phyloP scores from a whole-genome alignment of 495 filamentous ascomycete species.

The Haplographium delicatum region DNA sequence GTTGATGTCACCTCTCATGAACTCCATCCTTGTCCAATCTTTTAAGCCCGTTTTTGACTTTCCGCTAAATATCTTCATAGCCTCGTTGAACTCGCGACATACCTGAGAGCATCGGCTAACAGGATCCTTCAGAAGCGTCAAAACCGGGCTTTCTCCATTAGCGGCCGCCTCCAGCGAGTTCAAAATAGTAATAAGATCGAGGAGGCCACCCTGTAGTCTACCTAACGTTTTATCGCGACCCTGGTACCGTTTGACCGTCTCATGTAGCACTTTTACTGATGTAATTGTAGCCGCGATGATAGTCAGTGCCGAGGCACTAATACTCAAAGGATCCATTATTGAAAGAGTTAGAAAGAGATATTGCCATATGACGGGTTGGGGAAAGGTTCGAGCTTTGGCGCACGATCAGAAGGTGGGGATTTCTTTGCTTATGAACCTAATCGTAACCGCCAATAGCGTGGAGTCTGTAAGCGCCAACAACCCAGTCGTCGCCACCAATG shows the following conservation, averaged over 20 bases:
- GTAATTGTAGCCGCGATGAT: constrained; percentile 26
- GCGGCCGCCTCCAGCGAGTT: constrained; percentile 15
- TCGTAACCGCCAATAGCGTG: constrained; percentile 8
- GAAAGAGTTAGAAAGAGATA: constrained; percentile 15
- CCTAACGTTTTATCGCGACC: constrained; percentile 21
- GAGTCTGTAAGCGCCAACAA: constrained; percentile 11
- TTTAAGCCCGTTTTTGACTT: constrained; percentile 25
- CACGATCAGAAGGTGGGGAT: constrained; percentile 12
- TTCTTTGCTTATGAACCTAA: constrained; percentile 6
- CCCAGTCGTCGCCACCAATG: constrained; percentile 4
- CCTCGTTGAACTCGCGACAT: constrained; percentile 20
- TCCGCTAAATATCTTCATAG: constrained; percentile 28
- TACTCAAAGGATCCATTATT: constrained; percentile 29
- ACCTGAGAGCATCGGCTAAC: constrained; percentile 21
- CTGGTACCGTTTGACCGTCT: constrained; percentile 28
- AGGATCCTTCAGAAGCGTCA: constrained; percentile 19
- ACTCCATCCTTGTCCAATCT: constrained; percentile 26
- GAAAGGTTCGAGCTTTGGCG: constrained; percentile 10
- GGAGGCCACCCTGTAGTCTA: constrained; percentile 18
- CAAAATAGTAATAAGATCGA: constrained; percentile 22
- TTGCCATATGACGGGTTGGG: constrained; percentile 11
- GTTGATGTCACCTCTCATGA: constrained; percentile 30
- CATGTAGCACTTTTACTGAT: constrained; percentile 23
- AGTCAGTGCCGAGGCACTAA: constrained; percentile 26
- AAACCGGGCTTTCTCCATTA: constrained; percentile 13